A percentile compares a stretch with the other conserved stretches of the same genome.
These are phyloP conservation scores for Hypoxylon sp. DNA, from an alignment of 2,329 filamentous ascomycete species.

Conservation along the genomic window DNA sequence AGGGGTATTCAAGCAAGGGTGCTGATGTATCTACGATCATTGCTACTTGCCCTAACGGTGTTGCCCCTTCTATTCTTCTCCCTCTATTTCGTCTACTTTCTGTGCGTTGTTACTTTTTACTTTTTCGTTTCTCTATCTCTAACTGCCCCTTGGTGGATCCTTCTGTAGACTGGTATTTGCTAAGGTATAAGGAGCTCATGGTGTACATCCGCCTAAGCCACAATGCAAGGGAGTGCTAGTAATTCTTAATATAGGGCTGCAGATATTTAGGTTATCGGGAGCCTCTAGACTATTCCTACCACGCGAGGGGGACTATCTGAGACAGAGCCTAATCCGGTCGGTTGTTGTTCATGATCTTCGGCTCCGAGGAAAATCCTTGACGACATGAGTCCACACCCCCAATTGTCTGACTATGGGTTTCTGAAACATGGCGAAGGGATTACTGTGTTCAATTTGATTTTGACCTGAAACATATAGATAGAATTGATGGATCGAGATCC, in stretches of 20 bases:
- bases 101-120: neutral
- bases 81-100: neutral
- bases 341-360: neutral
- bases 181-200: neutral
- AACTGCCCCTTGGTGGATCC: neutral
- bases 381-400: neutral
- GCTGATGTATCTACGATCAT: neutral
- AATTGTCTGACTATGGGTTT: neutral
- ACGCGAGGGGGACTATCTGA: neutral
- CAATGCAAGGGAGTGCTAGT: neutral
- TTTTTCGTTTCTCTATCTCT: neutral
- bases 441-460: neutral
- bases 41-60: neutral
- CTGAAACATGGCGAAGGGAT: neutral
- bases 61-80: neutral
- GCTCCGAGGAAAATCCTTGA: neutral
- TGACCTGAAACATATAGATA: neutral
- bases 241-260: neutral
- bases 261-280: neutral
- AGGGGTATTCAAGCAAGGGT: neutral
- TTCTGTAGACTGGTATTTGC: neutral
- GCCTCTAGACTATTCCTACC: neutral
- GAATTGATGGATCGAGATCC: neutral
- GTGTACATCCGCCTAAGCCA: neutral
- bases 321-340: neutral